Conservation (phyloP, 495 filamentous ascomycete species). For the Aeminium ludgeri region DNA sequence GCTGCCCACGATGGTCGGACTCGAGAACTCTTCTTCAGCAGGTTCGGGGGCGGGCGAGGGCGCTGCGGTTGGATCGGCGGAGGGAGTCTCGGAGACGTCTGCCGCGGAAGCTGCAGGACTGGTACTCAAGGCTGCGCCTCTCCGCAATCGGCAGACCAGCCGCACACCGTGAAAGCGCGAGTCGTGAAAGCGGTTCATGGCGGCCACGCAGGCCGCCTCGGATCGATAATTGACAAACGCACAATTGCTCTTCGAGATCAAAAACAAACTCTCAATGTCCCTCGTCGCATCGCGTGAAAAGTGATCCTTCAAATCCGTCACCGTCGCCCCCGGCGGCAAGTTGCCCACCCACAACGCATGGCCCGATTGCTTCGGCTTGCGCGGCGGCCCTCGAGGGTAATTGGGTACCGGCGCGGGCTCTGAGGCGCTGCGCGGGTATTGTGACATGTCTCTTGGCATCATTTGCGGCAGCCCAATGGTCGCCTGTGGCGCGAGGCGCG, state of each 20-base stretch:
- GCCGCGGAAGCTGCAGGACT: slow-evolving; percentile 32
- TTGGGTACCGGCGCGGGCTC: slow-evolving; percentile 9
- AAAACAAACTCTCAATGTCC: slow-evolving; percentile 77
- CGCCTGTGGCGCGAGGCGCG: neutral
- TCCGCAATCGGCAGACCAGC: slow-evolving; percentile 79
- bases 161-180: slow-evolving; percentile 75
- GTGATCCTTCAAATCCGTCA: slow-evolving; percentile 74
- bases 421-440: slow-evolving; percentile 4
- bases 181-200: slow-evolving; percentile 76
- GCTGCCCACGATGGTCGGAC: slow-evolving; percentile 4
- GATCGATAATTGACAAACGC: slow-evolving; percentile 93
- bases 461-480: neutral
- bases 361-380: slow-evolving; percentile 84
- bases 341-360: slow-evolving; percentile 97
- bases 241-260: slow-evolving; percentile 96
- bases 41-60: neutral
- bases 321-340: slow-evolving; percentile 60
- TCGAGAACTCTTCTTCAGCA: neutral
- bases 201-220: slow-evolving; percentile 56
- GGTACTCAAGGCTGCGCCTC: slow-evolving; percentile 30
- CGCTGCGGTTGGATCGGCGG: too few relatives aligned
- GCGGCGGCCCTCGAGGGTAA: slow-evolving; percentile 67
- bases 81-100: slow-evolving; percentile 18
- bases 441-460: neutral
- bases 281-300: slow-evolving; percentile 64